Conservation (phyloP, 1,284 basidiomycete genomes). For the Naganishia albida region DNA sequence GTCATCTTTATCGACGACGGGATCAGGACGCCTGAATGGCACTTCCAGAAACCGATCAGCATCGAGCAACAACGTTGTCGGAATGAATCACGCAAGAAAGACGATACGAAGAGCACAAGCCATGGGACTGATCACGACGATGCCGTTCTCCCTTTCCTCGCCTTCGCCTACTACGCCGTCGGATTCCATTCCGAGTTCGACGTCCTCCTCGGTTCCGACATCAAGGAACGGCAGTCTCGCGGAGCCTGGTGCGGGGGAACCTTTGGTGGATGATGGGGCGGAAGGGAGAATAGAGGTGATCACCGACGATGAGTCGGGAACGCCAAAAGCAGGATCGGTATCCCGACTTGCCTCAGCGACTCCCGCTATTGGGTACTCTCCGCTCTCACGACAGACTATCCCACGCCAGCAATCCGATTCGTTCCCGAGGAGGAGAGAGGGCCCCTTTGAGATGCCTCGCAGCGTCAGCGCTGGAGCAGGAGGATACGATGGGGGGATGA, state of each 20-base stretch:
- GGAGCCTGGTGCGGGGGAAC: not conserved
- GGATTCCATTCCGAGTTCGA: conserved; percentile 8
- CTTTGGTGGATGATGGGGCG: not conserved
- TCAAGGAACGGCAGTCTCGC: conserved; percentile 15
- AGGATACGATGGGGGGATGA: conserved; percentile 13
- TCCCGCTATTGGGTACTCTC: not conserved
- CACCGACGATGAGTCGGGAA: not conserved
- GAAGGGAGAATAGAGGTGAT: not conserved
- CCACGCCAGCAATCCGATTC: not conserved
- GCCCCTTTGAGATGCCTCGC: not conserved
- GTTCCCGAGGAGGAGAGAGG: not conserved
- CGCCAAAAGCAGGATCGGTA: not conserved
- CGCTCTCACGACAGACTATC: not conserved
- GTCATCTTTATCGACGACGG: not conserved
- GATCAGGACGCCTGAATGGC: not conserved
- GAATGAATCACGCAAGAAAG: conserved; percentile 17
- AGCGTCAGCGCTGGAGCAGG: not conserved
- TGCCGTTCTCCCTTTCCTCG: conserved; percentile 9
- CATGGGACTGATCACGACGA: conserved; percentile 14
- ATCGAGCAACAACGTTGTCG: conserved; percentile 3
- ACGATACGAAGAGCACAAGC: conserved; percentile 24
- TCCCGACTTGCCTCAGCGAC: not conserved
- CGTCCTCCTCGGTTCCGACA: conserved; percentile 1
- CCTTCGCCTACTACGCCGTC: conserved; percentile 1
- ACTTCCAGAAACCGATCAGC: conserved; percentile 1